Conservation (phyloP, 495 filamentous ascomycete species). For the Amniculicola lignicola region DNA sequence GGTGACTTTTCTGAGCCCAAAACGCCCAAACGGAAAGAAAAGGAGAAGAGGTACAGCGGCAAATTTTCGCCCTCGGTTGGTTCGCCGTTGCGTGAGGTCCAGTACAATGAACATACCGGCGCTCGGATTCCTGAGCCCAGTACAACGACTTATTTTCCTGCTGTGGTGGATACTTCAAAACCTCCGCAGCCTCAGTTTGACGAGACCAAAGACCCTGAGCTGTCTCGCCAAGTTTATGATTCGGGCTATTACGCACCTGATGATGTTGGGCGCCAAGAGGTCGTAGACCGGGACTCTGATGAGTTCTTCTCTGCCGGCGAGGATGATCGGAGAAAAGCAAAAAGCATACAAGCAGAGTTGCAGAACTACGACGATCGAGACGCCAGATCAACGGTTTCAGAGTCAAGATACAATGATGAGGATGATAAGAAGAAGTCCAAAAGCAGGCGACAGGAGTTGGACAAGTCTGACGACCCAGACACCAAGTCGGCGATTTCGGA, state of each 20-base stretch:
- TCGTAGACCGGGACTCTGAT: slow-evolving; percentile 17
- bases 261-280: slow-evolving; percentile 1
- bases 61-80: slow-evolving; percentile 35
- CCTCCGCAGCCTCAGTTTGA: neutral
- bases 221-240: slow-evolving; percentile 4
- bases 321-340: slow-evolving; percentile 16
- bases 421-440: slow-evolving; percentile 7
- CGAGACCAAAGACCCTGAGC: neutral
- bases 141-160: too few relatives aligned
- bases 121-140: neutral
- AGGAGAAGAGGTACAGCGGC: slow-evolving; percentile 38
- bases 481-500: slow-evolving; percentile 1
- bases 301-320: slow-evolving; percentile 28
- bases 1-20: slow-evolving; percentile 33
- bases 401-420: slow-evolving; percentile 9
- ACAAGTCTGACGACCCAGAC: slow-evolving; percentile 13
- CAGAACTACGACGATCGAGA: slow-evolving; percentile 13
- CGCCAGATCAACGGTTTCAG: slow-evolving; percentile 1
- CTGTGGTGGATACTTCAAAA: too few relatives aligned
- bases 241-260: slow-evolving; percentile 26
- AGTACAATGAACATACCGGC: slow-evolving; percentile 36
- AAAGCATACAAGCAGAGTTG: slow-evolving; percentile 1
- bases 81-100: slow-evolving; percentile 39
- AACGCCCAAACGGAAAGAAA: slow-evolving; percentile 36
- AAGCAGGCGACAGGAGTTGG: neutral